phyloP scores from a whole-genome alignment of 495 filamentous ascomycete genomes.

The Physcia stellaris region DNA sequence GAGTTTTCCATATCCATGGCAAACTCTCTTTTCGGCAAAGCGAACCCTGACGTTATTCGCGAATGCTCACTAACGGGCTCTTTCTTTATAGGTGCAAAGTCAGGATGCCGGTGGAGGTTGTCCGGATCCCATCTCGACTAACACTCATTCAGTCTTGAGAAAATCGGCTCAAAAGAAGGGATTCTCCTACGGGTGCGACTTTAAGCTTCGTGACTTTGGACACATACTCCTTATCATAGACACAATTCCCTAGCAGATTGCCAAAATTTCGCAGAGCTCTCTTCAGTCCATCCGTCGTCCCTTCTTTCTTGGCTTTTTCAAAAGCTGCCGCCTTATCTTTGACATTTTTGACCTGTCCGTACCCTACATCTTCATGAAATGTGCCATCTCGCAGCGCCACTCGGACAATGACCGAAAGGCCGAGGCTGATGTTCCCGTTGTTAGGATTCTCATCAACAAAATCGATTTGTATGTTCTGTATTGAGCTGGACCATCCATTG shows the following conservation, averaged over 20 bases:
- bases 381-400: constrained; percentile 86
- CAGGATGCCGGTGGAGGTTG: constrained; percentile 67
- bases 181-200: constrained; percentile 37
- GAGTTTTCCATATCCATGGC: not conserved
- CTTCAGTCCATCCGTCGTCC: constrained; percentile 87
- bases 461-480: constrained; percentile 80
- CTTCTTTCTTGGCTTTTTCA: constrained; percentile 97
- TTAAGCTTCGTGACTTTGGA: constrained; percentile 73
- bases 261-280: constrained; percentile 83
- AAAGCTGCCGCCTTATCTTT: constrained; percentile 89
- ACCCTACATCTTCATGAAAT: constrained; percentile 93
- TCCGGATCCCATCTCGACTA: constrained; percentile 57
- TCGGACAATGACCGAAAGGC: constrained; percentile 75
- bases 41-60: constrained; percentile 1
- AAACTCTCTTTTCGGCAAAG: constrained; percentile 20
- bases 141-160: constrained; percentile 1
- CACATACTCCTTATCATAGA: constrained; percentile 93
- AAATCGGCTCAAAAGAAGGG: not conserved
- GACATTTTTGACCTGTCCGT: constrained; percentile 88
- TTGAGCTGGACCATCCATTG: constrained; percentile 91
- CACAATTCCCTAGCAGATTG: constrained; percentile 90
- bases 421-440: constrained; percentile 61
- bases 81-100: constrained; percentile 53
- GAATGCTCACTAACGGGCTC: constrained; percentile 20
- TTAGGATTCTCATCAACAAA: constrained; percentile 57